phyloP scores from a whole-genome alignment of 345 rosid species.

The Gossypium sturtianum region DNA sequence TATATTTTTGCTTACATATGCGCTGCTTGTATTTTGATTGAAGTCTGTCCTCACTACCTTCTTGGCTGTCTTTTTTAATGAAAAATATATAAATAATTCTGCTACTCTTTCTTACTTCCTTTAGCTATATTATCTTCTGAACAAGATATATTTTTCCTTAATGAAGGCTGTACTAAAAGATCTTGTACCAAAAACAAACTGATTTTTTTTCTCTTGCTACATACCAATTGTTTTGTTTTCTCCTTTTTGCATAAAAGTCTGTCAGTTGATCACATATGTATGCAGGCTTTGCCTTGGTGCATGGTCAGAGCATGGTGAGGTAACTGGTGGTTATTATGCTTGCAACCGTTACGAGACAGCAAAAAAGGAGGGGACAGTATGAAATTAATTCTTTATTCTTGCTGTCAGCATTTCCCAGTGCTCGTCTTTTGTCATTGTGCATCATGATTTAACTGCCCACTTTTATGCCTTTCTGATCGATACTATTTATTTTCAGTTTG shows the following conservation, averaged over 20 bases:
- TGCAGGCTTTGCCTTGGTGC: conserved; percentile 78
- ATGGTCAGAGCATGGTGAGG: conserved; percentile 78
- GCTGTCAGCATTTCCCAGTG: not conserved
- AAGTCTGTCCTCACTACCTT: not conserved
- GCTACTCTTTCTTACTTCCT: not conserved
- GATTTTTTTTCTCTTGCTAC: not conserved
- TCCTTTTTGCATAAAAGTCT: not conserved
- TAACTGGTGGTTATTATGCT: conserved; percentile 80
- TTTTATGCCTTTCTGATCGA: not conserved
- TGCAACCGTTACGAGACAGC: conserved; percentile 82
- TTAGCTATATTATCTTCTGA: not conserved
- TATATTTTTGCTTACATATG: not conserved
- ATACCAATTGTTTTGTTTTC: not conserved
- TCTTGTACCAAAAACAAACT: not conserved
- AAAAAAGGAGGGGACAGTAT: conserved; percentile 81
- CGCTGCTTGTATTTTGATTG: not conserved
- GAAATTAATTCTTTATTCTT: conserved; percentile 1
- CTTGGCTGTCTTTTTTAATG: not conserved
- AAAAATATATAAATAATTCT: not conserved
- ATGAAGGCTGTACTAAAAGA: not conserved
- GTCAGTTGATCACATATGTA: conserved; percentile 15
- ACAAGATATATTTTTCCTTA: not conserved
- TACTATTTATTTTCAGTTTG: conserved; percentile 38
- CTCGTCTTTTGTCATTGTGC: not conserved
- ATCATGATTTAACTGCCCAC: conserved; percentile 1